phyloP scores from a whole-genome alignment of 2,329 filamentous ascomycete genomes.

The Fusarium tjaetaba region DNA sequence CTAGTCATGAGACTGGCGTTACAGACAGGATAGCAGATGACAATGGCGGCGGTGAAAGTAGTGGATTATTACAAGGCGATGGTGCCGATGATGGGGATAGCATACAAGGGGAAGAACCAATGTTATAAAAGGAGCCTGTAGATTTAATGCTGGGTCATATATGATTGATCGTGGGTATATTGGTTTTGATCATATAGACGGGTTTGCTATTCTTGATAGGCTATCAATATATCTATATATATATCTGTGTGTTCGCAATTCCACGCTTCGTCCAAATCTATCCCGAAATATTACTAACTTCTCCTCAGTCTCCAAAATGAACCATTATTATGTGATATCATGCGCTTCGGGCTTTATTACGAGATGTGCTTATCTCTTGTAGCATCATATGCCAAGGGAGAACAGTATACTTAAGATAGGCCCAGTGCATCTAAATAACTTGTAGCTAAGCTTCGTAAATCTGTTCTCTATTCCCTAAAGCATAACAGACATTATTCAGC shows the following conservation, averaged over 20 bases:
- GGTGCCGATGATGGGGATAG: slow-evolving; percentile 49
- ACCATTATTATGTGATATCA: not conserved
- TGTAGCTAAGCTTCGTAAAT: not conserved
- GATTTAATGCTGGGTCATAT: slow-evolving; percentile 3
- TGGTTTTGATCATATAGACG: slow-evolving; percentile 7
- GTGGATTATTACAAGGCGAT: slow-evolving; percentile 54
- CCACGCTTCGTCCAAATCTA: not conserved
- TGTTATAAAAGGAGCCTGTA: slow-evolving; percentile 35
- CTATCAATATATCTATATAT: not conserved
- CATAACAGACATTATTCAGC: not conserved
- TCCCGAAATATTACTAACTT: not conserved
- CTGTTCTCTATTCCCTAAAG: not conserved
- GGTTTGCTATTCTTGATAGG: not conserved
- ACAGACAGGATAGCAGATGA: slow-evolving; percentile 46
- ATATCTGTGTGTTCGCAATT: too few relatives aligned
- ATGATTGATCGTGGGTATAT: not conserved
- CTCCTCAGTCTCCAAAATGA: not conserved
- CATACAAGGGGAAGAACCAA: slow-evolving; percentile 41
- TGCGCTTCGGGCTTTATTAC: not conserved
- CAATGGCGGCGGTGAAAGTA: slow-evolving; percentile 52
- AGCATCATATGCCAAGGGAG: not conserved
- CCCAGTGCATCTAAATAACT: not conserved
- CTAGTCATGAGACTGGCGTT: slow-evolving; percentile 47
- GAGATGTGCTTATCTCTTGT: not conserved
- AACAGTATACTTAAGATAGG: not conserved